These are phyloP conservation scores for Phalaenopsis equestris DNA, from an alignment of 106 monocot genomes.

Conservation along the genomic window DNA sequence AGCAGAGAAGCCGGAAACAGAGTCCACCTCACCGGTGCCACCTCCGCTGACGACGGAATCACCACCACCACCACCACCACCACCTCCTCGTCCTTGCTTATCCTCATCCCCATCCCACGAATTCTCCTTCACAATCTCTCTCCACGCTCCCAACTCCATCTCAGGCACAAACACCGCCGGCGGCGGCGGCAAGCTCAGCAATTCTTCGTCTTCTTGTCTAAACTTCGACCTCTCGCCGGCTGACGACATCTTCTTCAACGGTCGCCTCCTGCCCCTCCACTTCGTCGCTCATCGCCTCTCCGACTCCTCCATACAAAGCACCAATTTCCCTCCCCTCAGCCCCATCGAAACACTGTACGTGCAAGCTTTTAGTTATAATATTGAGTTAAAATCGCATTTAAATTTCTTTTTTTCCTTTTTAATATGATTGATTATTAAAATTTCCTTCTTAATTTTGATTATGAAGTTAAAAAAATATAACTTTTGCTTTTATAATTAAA, in stretches of 20 bases:
- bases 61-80: background rate
- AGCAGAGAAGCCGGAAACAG: background rate
- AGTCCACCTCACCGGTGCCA: background rate
- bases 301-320: background rate
- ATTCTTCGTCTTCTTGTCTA: background rate
- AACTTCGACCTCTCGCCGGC: constrained; percentile 52
- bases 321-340: background rate
- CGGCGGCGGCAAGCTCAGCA: background rate
- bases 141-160: constrained; percentile 19
- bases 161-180: background rate
- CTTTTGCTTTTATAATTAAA: too few relatives aligned
- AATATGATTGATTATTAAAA: too few relatives aligned
- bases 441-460: too few relatives aligned
- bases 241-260: constrained; percentile 80
- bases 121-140: constrained; percentile 62
- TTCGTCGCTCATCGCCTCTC: constrained; percentile 6
- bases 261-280: constrained; percentile 51
- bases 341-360: background rate
- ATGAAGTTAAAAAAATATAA: too few relatives aligned
- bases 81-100: constrained; percentile 13
- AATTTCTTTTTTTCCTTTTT: too few relatives aligned
- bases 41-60: background rate
- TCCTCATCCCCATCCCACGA: constrained; percentile 65
- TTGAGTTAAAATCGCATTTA: too few relatives aligned
- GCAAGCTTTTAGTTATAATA: too few relatives aligned